A percentile compares a stretch with the other conserved stretches of the same genome.
Conservation (phyloP, 2,329 filamentous ascomycete genomes). For the Paraphoma chrysanthemicola region DNA sequence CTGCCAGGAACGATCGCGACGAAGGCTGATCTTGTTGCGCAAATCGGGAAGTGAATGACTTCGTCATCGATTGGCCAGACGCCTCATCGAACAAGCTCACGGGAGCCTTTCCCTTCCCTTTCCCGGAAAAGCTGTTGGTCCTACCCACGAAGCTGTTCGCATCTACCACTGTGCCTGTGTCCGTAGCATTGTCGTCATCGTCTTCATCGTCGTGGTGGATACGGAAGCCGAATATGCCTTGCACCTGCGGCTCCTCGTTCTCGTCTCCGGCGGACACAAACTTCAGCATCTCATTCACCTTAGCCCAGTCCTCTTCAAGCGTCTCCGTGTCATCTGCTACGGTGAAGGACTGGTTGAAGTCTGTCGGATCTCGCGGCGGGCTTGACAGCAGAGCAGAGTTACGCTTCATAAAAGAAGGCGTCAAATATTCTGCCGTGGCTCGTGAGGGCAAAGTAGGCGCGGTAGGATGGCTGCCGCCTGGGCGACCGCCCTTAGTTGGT, state of each 20-base stretch:
- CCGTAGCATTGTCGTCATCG: background rate
- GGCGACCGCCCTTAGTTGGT: background rate
- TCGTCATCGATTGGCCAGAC: background rate
- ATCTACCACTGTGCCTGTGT: background rate
- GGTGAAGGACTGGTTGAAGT: slow-evolving; percentile 5
- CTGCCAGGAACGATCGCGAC: background rate
- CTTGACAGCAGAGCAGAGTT: background rate
- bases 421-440: background rate
- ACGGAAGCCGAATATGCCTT: slow-evolving; percentile 9
- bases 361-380: background rate
- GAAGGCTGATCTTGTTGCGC: background rate
- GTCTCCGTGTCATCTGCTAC: slow-evolving; percentile 6
- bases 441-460: background rate
- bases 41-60: background rate
- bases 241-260: slow-evolving; percentile 1
- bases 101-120: background rate
- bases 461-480: background rate
- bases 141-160: background rate
- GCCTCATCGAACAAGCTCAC: background rate
- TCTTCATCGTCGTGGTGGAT: slow-evolving; percentile 6
- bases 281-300: slow-evolving; percentile 8
- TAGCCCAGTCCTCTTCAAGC: slow-evolving; percentile 8
- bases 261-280: background rate
- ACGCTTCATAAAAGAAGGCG: background rate
- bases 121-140: background rate